Percentiles rank a stretch among this genome's conserved stretches.
These are phyloP conservation scores for Penicillium fimorum DNA, from an alignment of 495 filamentous ascomycete species.

Conservation along the genomic window DNA sequence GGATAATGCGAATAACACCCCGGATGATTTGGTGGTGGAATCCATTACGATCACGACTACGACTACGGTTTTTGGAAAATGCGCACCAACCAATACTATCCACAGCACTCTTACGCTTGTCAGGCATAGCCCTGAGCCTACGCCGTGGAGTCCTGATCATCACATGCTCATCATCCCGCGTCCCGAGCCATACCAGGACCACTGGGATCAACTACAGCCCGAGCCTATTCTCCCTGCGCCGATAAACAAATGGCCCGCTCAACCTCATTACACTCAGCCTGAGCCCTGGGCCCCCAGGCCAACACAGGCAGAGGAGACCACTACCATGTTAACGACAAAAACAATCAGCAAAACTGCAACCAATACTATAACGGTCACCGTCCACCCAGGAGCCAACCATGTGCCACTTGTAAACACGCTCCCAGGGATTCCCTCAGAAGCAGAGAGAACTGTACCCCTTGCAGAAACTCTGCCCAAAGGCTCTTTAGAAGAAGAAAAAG, in stretches of 20 bases:
- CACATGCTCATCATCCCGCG: background rate
- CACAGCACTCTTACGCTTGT: slow-evolving; percentile 18
- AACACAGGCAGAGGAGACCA: slow-evolving; percentile 7
- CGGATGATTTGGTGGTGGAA: slow-evolving; percentile 21
- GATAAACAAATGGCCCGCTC: background rate
- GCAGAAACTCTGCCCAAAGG: background rate
- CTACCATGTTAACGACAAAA: slow-evolving; percentile 19
- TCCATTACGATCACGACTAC: slow-evolving; percentile 31
- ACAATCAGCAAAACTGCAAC: slow-evolving; percentile 12
- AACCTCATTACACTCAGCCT: background rate
- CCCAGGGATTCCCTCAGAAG: background rate
- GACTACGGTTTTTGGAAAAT: slow-evolving; percentile 26
- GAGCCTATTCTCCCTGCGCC: background rate
- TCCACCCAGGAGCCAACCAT: background rate
- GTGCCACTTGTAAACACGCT: background rate
- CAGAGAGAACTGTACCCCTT: background rate
- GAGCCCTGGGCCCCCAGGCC: background rate
- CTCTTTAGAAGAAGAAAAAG: background rate
- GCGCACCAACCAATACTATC: slow-evolving; percentile 15
- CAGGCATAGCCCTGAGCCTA: slow-evolving; percentile 3
- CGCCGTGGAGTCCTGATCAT: background rate
- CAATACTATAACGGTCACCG: background rate
- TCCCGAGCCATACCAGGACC: background rate
- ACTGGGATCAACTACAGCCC: background rate
- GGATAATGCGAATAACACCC: slow-evolving; percentile 9